Evolutionary conservation across 2,329 filamentous ascomycete genomes (phyloP).

Genomic region (Gnomoniopsis sp.): DNA sequence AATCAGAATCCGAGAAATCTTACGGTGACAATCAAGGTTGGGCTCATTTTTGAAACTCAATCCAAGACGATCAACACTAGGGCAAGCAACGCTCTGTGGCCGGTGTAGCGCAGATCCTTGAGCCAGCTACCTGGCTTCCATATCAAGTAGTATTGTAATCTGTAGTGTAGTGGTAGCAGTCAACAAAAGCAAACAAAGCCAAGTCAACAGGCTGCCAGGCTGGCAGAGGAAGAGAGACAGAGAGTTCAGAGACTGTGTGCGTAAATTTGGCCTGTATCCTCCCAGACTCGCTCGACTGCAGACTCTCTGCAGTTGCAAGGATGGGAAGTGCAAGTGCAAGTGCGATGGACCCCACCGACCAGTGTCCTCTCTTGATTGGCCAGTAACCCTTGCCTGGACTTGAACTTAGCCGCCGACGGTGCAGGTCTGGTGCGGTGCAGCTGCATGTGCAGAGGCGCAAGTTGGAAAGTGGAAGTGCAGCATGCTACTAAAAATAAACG

Average conservation of each 20-base stretch:
- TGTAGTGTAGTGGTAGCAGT: no score
- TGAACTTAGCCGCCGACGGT: background rate
- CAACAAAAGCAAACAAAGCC: no score
- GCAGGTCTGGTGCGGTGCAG: background rate
- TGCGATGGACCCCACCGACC: background rate
- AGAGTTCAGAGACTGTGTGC: no score
- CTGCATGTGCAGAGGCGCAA: background rate
- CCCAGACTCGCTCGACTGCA: background rate
- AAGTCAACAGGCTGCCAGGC: no score
- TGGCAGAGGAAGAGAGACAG: background rate
- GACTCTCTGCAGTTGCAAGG: background rate
- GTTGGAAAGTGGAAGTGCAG: no score
- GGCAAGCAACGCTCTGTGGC: background rate
- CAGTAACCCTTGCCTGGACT: no score
- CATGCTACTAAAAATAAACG: background rate
- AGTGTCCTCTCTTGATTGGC: background rate
- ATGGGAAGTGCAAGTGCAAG: background rate
- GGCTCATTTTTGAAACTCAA: slow-evolving; percentile 14
- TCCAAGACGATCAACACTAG: slow-evolving; percentile 9
- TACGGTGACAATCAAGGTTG: background rate
- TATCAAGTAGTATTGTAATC: no score
- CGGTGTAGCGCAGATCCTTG: background rate
- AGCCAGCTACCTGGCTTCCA: background rate
- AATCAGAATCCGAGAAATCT: background rate
- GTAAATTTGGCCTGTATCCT: no score